A percentile compares a stretch with the other conserved stretches of the same genome.
phyloP scores from a whole-genome alignment of 179 eudicot species.

The Silene vulgaris region DNA sequence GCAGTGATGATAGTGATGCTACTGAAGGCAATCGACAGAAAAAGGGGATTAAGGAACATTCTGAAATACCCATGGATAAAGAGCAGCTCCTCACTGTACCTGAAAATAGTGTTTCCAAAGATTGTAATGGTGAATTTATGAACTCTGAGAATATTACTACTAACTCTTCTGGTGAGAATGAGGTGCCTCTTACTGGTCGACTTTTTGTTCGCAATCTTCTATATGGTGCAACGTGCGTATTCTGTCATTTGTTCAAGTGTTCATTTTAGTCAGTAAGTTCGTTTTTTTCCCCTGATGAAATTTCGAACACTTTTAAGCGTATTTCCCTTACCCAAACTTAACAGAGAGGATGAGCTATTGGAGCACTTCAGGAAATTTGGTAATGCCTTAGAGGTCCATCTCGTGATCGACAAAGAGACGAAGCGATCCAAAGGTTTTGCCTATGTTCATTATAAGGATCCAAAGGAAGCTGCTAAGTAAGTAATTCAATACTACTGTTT shows the following conservation, averaged over 20 bases:
- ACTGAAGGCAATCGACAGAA: slow-evolving; percentile 9
- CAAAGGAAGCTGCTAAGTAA: slow-evolving; percentile 64
- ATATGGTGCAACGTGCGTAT: slow-evolving; percentile 66
- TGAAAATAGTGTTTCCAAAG: slow-evolving; percentile 25
- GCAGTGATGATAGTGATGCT: slow-evolving; percentile 25
- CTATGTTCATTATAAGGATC: slow-evolving; percentile 51
- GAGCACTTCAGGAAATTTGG: slow-evolving; percentile 66
- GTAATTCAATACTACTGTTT: no score
- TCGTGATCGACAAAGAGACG: slow-evolving; percentile 26
- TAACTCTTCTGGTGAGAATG: slow-evolving; percentile 35
- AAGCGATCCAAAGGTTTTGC: slow-evolving; percentile 46
- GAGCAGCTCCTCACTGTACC: slow-evolving; percentile 11
- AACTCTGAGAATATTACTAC: slow-evolving; percentile 31
- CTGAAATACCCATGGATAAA: slow-evolving; percentile 4
- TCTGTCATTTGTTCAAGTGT: not conserved
- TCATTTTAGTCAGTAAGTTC: not conserved
- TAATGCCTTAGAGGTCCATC: slow-evolving; percentile 62
- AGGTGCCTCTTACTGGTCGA: slow-evolving; percentile 25
- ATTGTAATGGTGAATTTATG: slow-evolving; percentile 30
- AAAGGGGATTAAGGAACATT: slow-evolving; percentile 19
- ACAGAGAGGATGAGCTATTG: no score
- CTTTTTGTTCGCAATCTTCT: slow-evolving; percentile 89
- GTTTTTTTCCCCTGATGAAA: not conserved
- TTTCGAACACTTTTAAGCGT: not conserved
- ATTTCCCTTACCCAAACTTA: slow-evolving; percentile 12